These are phyloP conservation scores for Coriolopsis trogii DNA, from an alignment of 1,284 basidiomycete species.

Conservation along the genomic window DNA sequence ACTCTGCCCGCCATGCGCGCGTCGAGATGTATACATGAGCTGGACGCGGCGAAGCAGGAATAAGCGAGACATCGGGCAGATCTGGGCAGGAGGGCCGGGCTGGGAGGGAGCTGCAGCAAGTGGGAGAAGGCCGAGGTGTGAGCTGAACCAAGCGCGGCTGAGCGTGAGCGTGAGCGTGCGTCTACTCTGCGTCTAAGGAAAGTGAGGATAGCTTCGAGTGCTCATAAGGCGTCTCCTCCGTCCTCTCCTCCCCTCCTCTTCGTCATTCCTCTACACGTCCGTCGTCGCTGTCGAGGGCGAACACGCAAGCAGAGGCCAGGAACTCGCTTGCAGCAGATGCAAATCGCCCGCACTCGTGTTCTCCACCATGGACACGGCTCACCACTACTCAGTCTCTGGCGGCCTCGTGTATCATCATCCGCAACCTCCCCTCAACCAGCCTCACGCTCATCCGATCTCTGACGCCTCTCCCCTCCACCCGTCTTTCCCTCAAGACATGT, in stretches of 20 bases:
- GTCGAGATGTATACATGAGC: too few species aligned
- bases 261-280: slow-evolving; percentile 24
- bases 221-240: slow-evolving; percentile 20
- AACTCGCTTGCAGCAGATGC: slow-evolving; percentile 18
- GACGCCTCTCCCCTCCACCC: slow-evolving; percentile 20
- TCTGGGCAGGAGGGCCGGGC: too few species aligned
- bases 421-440: slow-evolving; percentile 21
- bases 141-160: slow-evolving; percentile 21
- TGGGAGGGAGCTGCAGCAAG: too few species aligned
- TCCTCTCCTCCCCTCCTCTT: slow-evolving; percentile 20
- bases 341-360: slow-evolving; percentile 14
- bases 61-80: slow-evolving; percentile 19
- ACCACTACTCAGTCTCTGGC: slow-evolving; percentile 23
- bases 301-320: slow-evolving; percentile 2
- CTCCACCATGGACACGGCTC: slow-evolving; percentile 28
- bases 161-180: too few species aligned
- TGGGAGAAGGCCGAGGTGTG: slow-evolving; percentile 5
- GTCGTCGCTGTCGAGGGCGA: background rate
- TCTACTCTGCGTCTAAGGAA: too few species aligned
- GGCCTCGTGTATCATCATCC: slow-evolving; percentile 34
- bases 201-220: slow-evolving; percentile 17
- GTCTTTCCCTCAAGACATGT: slow-evolving; percentile 23
- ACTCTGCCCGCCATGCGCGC: background rate
- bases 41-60: background rate
- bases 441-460: slow-evolving; percentile 21